Evolutionary conservation across 1,139 yeast genomes (phyloP).

Genomic region (Scheffersomyces insectosa): DNA sequence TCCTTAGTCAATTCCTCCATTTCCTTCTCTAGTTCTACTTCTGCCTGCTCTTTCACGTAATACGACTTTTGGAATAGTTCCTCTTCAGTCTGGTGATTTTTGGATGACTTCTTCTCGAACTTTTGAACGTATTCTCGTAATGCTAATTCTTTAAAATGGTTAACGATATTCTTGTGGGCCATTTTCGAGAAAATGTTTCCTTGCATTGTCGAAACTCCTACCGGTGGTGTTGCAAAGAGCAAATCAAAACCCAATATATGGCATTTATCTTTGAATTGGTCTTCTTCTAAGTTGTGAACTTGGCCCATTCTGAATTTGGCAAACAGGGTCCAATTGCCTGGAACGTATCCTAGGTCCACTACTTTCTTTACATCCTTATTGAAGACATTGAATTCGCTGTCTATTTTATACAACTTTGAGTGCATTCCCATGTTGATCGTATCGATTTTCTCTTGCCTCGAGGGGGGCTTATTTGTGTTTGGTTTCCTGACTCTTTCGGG

Average conservation of each 20-base stretch:
- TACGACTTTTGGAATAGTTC: conserved; percentile 21
- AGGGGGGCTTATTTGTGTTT: conserved; percentile 9
- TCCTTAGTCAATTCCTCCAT: conserved; percentile 17
- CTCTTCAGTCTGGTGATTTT: conserved; percentile 1
- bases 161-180: conserved; percentile 62
- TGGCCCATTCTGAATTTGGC: conserved; percentile 41
- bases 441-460: conserved; percentile 29
- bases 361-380: conserved; percentile 27
- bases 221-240: conserved; percentile 74
- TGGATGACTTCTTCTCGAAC: conserved; percentile 8
- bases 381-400: conserved; percentile 30
- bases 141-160: conserved; percentile 52
- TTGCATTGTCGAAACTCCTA: conserved; percentile 77
- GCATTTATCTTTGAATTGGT: conserved; percentile 57
- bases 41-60: conserved; percentile 29
- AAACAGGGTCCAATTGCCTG: conserved; percentile 95
- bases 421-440: conserved; percentile 23
- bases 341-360: conserved; percentile 73
- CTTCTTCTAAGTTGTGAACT: conserved; percentile 37
- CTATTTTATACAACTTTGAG: conserved; percentile 29
- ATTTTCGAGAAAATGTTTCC: conserved; percentile 76
- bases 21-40: conserved; percentile 17
- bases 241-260: conserved; percentile 83
- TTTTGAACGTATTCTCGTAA: conserved; percentile 9
- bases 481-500: conserved; percentile 8